Evolutionary conservation across 768 basidiomycete genomes (phyloP).

Genomic region (Mycena filopes): DNA sequence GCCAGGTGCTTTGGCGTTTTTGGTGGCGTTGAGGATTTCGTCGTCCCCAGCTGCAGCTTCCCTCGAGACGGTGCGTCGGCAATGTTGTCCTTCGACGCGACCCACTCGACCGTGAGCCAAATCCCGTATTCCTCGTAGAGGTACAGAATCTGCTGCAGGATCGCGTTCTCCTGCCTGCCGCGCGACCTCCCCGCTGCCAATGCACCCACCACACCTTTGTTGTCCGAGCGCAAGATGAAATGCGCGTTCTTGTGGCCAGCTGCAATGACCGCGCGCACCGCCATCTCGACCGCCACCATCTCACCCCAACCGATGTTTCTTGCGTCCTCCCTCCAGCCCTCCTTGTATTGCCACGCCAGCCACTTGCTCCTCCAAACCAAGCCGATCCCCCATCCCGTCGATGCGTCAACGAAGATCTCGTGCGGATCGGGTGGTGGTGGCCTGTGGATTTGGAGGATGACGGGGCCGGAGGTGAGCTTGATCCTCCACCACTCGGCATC

Average conservation of each 20-base stretch:
- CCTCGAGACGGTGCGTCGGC: constrained; percentile 49
- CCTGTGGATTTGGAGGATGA: constrained; percentile 17
- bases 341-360: constrained; percentile 51
- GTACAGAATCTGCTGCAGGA: constrained; percentile 42
- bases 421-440: constrained; percentile 3
- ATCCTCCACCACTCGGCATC: not conserved
- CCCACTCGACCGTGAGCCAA: constrained; percentile 40
- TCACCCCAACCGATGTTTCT: constrained; percentile 57
- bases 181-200: constrained; percentile 40
- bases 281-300: constrained; percentile 56
- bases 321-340: constrained; percentile 41
- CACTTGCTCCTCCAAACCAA: constrained; percentile 46
- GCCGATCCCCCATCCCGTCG: constrained; percentile 53
- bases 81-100: constrained; percentile 45
- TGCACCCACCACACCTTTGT: constrained; percentile 50
- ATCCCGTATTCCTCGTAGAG: constrained; percentile 37
- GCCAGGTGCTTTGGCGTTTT: not conserved
- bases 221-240: constrained; percentile 52
- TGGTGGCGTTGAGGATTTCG: not conserved
- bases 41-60: constrained; percentile 23
- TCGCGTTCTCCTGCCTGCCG: constrained; percentile 37
- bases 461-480: rapidly evolving
- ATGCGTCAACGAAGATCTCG: constrained; percentile 54
- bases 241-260: constrained; percentile 35
- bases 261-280: constrained; percentile 44